Base-by-base conservation (phyloP, 352 stramenopile species). In the Phytopythium oedochilum region DNA sequence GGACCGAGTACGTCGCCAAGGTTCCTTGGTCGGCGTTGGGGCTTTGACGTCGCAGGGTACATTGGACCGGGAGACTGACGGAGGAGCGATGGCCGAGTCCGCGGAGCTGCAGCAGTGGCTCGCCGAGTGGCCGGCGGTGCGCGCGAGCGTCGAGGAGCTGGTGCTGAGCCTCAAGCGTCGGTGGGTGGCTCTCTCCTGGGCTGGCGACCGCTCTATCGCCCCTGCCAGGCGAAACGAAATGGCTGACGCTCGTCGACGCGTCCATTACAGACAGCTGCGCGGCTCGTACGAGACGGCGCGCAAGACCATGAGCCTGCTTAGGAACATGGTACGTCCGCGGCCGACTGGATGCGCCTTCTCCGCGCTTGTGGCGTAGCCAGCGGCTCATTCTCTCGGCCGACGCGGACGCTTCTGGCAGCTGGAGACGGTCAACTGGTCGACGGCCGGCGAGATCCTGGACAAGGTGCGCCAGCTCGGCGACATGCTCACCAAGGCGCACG, bases 221-320 rank as follows among this genome's bases (percentile, higher is more conserved):
- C n/a, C n/a, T n/a, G n/a, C n/a, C n/a, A n/a, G n/a, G n/a, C n/a
- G n/a, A 32, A 32, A 10, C 29, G 29, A 5, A 5, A 32, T 9
- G 29, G 29, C 29, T 32, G 29, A 32, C 29, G 29, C 29, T 32
- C 29, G 32, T 36, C 10, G 7, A 2, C 32, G 32, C 10, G 32
- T 2, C 32, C 7, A 36, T n/a, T 57, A 14, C 53, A 84, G 82
- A 57, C 75, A 92, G 61, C 63, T 92, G 39, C 72, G 66, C 25
- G 85, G 85, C 22, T 91, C 85, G 45, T 92, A 91, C 47, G 81
- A 91, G 56, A 92, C 83, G 42, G 83, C 80, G 36, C 88, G 89
- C 60, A 80, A 77, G 70, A 88, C 82, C 5, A 92, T 79, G 35
- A 75, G 71, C 52, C 70, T 94, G 23, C 60, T 94, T 40, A 79